phyloP scores from a whole-genome alignment of 1,284 basidiomycete species.

The Stygiomarasmius scandens region DNA sequence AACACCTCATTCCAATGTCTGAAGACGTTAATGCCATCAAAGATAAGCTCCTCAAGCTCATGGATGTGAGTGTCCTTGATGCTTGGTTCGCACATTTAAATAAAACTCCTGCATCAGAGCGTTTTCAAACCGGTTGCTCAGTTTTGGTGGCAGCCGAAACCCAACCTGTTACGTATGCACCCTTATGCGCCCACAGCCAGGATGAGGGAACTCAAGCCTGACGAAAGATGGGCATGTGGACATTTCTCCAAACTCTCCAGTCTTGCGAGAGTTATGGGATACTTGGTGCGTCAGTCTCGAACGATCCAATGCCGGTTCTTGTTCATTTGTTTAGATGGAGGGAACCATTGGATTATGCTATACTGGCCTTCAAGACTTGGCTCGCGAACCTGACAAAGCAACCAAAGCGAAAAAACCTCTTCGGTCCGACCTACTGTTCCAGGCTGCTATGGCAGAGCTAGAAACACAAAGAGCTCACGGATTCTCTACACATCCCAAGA shows the following conservation, averaged over 20 bases:
- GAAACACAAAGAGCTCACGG: constrained; percentile 55
- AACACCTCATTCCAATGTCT: constrained; percentile 75
- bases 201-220: constrained; percentile 36
- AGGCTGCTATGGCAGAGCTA: constrained; percentile 64
- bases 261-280: constrained; percentile 80
- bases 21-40: constrained; percentile 59
- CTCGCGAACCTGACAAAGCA: constrained; percentile 31
- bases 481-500: constrained; percentile 86
- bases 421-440: constrained; percentile 60
- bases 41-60: constrained; percentile 62
- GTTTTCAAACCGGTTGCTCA: constrained; percentile 26
- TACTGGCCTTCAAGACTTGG: constrained; percentile 53
- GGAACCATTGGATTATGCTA: constrained; percentile 83
- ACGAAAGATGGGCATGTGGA: constrained; percentile 47
- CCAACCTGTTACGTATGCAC: constrained; percentile 44
- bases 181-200: constrained; percentile 53
- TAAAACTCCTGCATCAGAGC: constrained; percentile 1
- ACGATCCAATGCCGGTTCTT: constrained; percentile 4
- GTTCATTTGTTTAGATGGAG: constrained; percentile 60
- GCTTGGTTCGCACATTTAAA: not conserved
- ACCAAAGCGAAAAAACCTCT: constrained; percentile 40
- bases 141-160: constrained; percentile 21
- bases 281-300: constrained; percentile 57
- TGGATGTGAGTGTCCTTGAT: constrained; percentile 59
- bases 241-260: constrained; percentile 49